A percentile compares a stretch with the other conserved stretches of the same genome.
These are phyloP conservation scores for Debaryomyces robertsiae DNA, from an alignment of 1,139 yeast genomes.

Conservation along the genomic window DNA sequence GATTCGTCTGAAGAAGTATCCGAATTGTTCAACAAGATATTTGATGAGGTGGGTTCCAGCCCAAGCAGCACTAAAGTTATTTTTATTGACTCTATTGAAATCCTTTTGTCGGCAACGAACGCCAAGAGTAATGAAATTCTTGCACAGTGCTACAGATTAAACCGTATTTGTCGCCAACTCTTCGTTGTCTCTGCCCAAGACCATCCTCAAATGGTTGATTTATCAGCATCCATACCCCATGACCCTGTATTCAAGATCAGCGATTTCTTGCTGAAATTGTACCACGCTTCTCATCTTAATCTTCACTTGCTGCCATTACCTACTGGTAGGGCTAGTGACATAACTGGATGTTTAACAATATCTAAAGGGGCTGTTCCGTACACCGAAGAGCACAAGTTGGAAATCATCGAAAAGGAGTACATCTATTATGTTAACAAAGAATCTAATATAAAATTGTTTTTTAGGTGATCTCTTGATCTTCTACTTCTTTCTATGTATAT, in stretches of 20 bases:
- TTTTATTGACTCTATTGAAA: slow-evolving; percentile 52
- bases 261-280: slow-evolving; percentile 49
- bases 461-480: slow-evolving; percentile 29
- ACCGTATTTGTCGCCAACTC: slow-evolving; percentile 35
- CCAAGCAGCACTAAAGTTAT: slow-evolving; percentile 28
- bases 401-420: slow-evolving; percentile 62
- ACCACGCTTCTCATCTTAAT: slow-evolving; percentile 53
- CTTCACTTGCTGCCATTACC: slow-evolving; percentile 63
- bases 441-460: slow-evolving; percentile 45
- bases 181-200: slow-evolving; percentile 39
- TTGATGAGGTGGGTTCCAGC: slow-evolving; percentile 13
- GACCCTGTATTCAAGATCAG: slow-evolving; percentile 43
- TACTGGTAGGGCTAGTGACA: slow-evolving; percentile 83
- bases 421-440: slow-evolving; percentile 65
- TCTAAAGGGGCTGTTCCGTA: slow-evolving; percentile 52
- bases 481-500: slow-evolving; percentile 45
- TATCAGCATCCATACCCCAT: slow-evolving; percentile 25
- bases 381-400: slow-evolving; percentile 19
- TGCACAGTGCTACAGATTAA: slow-evolving; percentile 36
- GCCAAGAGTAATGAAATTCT: slow-evolving; percentile 37
- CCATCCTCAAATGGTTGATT: slow-evolving; percentile 42
- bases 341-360: slow-evolving; percentile 70
- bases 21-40: slow-evolving; percentile 27
- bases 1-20: slow-evolving; percentile 20
- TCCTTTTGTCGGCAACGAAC: slow-evolving; percentile 47